Base-by-base conservation (phyloP, 768 basidiomycete species). In the Phylloporus rhodoxanthus region DNA sequence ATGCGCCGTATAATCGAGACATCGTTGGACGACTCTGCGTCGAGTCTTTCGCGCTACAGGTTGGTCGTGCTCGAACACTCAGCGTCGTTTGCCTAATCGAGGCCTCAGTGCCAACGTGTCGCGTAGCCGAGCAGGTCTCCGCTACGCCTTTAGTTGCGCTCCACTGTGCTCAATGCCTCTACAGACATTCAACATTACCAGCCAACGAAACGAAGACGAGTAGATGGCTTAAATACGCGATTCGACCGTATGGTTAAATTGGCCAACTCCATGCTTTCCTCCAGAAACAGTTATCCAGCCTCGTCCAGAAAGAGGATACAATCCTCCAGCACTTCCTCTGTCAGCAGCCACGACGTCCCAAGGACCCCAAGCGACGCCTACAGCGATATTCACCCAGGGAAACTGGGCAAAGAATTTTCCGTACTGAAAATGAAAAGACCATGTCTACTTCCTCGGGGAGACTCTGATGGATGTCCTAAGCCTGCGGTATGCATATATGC, bases 181-280 rank as follows among this genome's bases (percentile, higher is more conserved):
- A 10, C 43, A 61, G 58, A 54, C 7, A 25, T 41, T 7, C 32
- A 52, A 41, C 50, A 55, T 5, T 29, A 30, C 30, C 51, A 39
- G 21, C 55, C 59, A 26, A 46, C 59, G n/a, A 86, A 81, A 55
- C 76, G 80, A 17, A 73, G 72, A 21, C 78, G 70, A 56, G 68
- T 66, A n/a, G 63, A 57, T 32, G 75, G 75, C 8, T 65, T 82
- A 43, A 87, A 87, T 55, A 62, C 73, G 29, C 76, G 77, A 33
- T 85, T 80, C 56, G 85, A 87, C 62, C 72, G 72, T 38, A 87
- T 88, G 85, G 67, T 87, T 26, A 72, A 79, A 44, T 72, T 76
- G 3, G 79, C 85, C 69, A 73, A 77, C 47, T 54, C 68, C n/a
- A 61, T 69, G 34, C 61, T 67, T 53, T 57, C 66, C 47, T 38